Conservation (phyloP, 495 filamentous ascomycete genomes). For the Neurospora africana region DNA sequence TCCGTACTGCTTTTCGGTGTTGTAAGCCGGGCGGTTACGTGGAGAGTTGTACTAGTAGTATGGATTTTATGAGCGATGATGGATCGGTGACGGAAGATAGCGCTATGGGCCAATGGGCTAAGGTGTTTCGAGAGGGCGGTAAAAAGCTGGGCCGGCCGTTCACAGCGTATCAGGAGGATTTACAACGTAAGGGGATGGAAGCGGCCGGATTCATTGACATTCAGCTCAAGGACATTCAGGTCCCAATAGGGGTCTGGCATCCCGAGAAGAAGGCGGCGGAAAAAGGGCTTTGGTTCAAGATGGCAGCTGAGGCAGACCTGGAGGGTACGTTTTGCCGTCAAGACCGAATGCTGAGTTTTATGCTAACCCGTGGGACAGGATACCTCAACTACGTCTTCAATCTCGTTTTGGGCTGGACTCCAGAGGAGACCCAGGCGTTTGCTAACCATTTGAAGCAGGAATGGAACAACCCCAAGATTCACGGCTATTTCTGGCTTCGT, state of each 20-base stretch:
- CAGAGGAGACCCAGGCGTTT: constrained; percentile 7
- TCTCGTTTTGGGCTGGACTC: constrained; percentile 19
- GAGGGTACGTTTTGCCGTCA: constrained; percentile 4
- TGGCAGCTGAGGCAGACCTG: constrained; percentile 15
- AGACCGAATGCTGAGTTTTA: neutral
- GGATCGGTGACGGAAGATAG: constrained; percentile 10
- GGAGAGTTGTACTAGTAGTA: constrained; percentile 16
- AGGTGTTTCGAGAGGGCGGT: constrained; percentile 15
- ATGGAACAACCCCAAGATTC: constrained; percentile 7
- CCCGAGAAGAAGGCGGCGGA: constrained; percentile 38
- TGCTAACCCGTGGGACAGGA: neutral
- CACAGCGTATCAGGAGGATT: constrained; percentile 23
- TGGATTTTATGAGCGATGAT: constrained; percentile 14
- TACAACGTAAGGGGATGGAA: constrained; percentile 47
- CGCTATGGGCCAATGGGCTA: constrained; percentile 23
- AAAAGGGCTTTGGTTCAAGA: constrained; percentile 26
- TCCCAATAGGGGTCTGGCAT: neutral
- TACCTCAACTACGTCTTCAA: constrained; percentile 20
- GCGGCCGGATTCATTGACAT: constrained; percentile 47
- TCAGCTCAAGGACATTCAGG: constrained; percentile 5
- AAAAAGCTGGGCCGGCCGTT: constrained; percentile 6
- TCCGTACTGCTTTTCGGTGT: neutral
- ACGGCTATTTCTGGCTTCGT: constrained; percentile 9
- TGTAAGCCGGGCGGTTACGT: constrained; percentile 7
- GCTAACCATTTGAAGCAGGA: constrained; percentile 7